phyloP scores from a whole-genome alignment of 2,329 filamentous ascomycete genomes.

The Cadophora luteo-olivacea region DNA sequence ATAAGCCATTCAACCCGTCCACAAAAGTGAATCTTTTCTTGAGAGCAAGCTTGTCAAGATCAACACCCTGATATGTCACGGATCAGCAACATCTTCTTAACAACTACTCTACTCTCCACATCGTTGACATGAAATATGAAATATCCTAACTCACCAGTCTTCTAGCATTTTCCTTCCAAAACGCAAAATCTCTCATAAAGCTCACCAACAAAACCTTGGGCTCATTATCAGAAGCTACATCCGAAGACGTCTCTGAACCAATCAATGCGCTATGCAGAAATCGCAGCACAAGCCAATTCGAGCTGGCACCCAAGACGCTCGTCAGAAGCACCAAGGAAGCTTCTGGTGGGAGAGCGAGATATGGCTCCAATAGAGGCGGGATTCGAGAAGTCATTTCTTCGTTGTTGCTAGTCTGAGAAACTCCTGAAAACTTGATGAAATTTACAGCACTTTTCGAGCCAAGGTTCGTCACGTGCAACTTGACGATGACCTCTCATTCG shows the following conservation, averaged over 20 bases:
- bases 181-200: constrained; percentile 78
- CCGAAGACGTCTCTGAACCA: constrained; percentile 42
- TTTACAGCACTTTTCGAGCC: constrained; percentile 3
- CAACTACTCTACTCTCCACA: neutral
- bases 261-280: constrained; percentile 50
- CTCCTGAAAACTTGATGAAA: neutral
- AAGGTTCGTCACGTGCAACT: constrained; percentile 1
- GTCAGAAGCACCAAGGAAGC: constrained; percentile 71
- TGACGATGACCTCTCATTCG: constrained; percentile 3
- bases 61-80: constrained; percentile 63
- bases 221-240: constrained; percentile 41
- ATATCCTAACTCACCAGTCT: constrained; percentile 61
- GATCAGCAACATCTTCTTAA: constrained; percentile 15
- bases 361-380: constrained; percentile 69
- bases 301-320: constrained; percentile 66
- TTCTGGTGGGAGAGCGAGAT: constrained; percentile 63
- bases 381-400: constrained; percentile 41
- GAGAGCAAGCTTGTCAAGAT: constrained; percentile 65
- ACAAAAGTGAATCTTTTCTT: constrained; percentile 73
- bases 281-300: constrained; percentile 70
- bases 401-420: constrained; percentile 3
- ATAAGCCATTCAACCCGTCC: constrained; percentile 61
- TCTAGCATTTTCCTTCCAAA: constrained; percentile 77
- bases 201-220: constrained; percentile 76
- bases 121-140: neutral